A percentile compares a stretch with the other conserved stretches of the same genome.
Conservation (phyloP, 768 basidiomycete genomes). For the Tulasnella sp. region DNA sequence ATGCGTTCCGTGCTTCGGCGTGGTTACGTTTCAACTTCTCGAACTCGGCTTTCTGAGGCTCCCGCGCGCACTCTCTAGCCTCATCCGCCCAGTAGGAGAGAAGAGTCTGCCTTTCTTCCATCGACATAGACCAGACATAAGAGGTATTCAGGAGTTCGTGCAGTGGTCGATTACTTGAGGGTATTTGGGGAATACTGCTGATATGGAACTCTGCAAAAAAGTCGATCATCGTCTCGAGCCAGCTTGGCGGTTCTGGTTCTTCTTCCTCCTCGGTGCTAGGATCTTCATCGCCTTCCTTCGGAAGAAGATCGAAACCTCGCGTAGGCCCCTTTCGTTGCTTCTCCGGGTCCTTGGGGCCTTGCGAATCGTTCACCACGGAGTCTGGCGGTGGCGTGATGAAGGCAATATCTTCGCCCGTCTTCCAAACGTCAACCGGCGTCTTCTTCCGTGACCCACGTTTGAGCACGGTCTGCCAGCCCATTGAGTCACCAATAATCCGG, state of each 20-base stretch:
- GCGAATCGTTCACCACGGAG: neutral
- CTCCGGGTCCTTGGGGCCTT: neutral
- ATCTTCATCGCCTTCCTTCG: neutral
- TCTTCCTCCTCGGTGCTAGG: neutral
- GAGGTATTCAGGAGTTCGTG: conserved; percentile 38
- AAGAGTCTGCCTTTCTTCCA: conserved; percentile 46
- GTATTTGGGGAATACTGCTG: conserved; percentile 40
- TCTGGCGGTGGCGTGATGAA: conserved; percentile 35
- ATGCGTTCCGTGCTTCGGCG: conserved; percentile 39
- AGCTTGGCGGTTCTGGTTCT: neutral
- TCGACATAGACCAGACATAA: conserved; percentile 55
- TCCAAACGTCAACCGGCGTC: conserved; percentile 50
- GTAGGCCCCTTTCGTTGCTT: neutral
- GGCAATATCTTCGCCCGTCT: conserved; percentile 43
- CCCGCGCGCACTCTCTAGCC: conserved; percentile 38
- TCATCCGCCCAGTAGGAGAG: conserved; percentile 47
- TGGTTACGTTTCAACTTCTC: conserved; percentile 41
- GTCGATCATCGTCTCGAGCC: neutral
- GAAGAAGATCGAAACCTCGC: neutral
- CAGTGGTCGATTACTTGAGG: conserved; percentile 39
- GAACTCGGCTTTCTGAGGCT: conserved; percentile 43
- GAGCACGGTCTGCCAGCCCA: conserved; percentile 19
- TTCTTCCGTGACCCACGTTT: neutral
- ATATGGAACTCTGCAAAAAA: conserved; percentile 36
- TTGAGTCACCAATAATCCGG: conserved; percentile 24